Evolutionary conservation across 257 asterid species (phyloP), one percentile per base, ranked within the genome.

Genomic region (Jasminum sambac): DNA sequence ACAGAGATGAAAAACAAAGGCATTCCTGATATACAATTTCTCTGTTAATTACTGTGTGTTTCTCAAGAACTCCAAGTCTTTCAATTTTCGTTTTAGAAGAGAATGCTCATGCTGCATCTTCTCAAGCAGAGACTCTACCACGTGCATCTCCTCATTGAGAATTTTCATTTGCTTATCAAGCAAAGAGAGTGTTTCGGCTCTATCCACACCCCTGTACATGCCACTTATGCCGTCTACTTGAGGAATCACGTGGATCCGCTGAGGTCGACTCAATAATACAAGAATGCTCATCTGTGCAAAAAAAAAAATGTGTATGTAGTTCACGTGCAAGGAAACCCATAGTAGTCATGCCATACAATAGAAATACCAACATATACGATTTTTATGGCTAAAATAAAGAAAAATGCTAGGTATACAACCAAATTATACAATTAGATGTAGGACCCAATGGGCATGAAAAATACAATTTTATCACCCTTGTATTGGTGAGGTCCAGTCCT

Each of bases 241-340:
- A 67, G 95, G 77, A 78, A 91, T 76, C 79, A 94, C 80, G 36
- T 84, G 96, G 74, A 94, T 80, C 70, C 84, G 84, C 78, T 94
- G 99, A 10, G 99, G 95, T 71, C 96, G 87, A 82, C 97, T 86
- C 79, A 91, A 72, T 60, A 94, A 78, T 50, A 90, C 84, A 21
- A 94, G 84, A 70, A 94, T 94, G 86, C 97, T 94, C 60, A 86
- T 81, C 99, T 94, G 91, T 73, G 82, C 26, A 61, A 57, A 50
- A 17, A 44, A 44, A 13, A 38, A 39, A 39, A 39, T 39, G 11
- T 6, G 11, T 10, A n/a, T 50, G n/a, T n/a, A 16, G 17, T 50
- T 50, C 25, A 17, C 11, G n/a, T 23, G 19, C 11, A 17, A 50
- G 25, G 24, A 17, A 50, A 50, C 24, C 59, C 5, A 50, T 17